Base-by-base conservation (phyloP, 768 basidiomycete species). In the Trametes gibbosa region DNA sequence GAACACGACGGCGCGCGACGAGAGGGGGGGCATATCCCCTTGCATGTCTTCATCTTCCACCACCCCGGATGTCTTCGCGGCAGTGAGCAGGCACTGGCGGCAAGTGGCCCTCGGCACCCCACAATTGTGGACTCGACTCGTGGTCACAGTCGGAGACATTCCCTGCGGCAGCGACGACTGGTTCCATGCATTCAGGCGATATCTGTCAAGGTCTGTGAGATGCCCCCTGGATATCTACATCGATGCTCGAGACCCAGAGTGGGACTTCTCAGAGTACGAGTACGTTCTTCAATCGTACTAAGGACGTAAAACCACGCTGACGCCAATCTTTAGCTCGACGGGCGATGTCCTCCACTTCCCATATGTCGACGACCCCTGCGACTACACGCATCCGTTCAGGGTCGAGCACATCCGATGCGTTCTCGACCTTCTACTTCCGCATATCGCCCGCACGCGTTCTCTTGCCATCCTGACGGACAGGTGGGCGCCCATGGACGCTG, bases 401-500 rank as follows among this genome's bases (percentile, higher is more conserved):
- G 39, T 39, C 27, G 63, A 53, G 32, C 61, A 62, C 64, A 83
- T 86, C 76, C 68, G 63, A 41, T 66, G 68, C n/a, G 74, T 76
- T 25, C 69, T 85, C 48, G 68, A 74, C 32, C 68, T 80, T n/a
- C 70, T 85, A n/a, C 68, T 82, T 5, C 81, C 80, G 19, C 80
- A 84, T 61, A 63, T 84, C 45, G 61, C 64, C 8, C 79, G 84
- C 23, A 84, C 83, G 79, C 76, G 77, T 16, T 81, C 81, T 5
- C 66, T 85, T 40, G 74, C 72, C 21, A 78, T 86, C 63, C 74
- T 83, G 40, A 82, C 82, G 27, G 82, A 85, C 65, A 75, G 79
- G 8, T 84, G 78, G 78, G 74, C 76, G n/a, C 83, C 83, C 14
- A 82, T 87, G 81, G 76, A 79, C 62, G 67, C 74, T 48, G 83